phyloP scores from a whole-genome alignment of 805 yeast genomes.

The Yamadazyma sp. region DNA sequence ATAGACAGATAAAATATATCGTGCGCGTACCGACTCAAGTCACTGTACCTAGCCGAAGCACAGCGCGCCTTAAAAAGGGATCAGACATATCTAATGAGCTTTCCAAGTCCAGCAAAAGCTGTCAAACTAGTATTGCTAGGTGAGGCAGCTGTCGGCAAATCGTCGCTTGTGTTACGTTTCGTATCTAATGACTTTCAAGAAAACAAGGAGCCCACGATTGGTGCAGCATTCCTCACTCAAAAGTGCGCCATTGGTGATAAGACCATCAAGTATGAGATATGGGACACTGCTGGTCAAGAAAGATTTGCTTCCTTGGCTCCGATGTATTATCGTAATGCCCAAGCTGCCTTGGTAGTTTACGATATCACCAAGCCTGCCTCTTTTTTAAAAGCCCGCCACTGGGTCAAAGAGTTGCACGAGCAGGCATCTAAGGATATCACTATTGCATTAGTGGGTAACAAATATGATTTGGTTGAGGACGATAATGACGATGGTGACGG shows the following conservation, averaged over 20 bases:
- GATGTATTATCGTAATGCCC: slow-evolving; percentile 96
- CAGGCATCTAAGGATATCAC: slow-evolving; percentile 91
- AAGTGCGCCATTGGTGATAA: slow-evolving; percentile 83
- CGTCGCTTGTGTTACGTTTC: slow-evolving; percentile 86
- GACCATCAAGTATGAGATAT: slow-evolving; percentile 87
- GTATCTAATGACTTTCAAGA: slow-evolving; percentile 96
- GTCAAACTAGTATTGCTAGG: slow-evolving; percentile 91
- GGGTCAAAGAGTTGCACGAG: slow-evolving; percentile 95
- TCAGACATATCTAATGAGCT: slow-evolving; percentile 12
- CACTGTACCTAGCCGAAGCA: neutral
- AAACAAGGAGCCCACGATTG: slow-evolving; percentile 96
- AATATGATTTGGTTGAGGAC: slow-evolving; percentile 71
- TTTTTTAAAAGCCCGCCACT: slow-evolving; percentile 93
- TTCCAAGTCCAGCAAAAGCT: slow-evolving; percentile 28
- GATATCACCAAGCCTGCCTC: slow-evolving; percentile 95
- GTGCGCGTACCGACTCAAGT: slow-evolving; percentile 3
- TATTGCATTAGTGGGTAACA: slow-evolving; percentile 93
- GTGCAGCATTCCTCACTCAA: slow-evolving; percentile 96
- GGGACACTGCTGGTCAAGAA: slow-evolving; percentile 99
- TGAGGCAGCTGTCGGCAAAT: slow-evolving; percentile 97
- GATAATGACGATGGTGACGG: slow-evolving; percentile 28
- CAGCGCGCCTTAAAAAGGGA: slow-evolving; percentile 6
- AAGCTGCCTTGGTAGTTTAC: slow-evolving; percentile 93
- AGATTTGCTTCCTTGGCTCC: slow-evolving; percentile 95
- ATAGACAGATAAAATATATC: neutral